phyloP scores from a whole-genome alignment of 1,139 yeast species.

The Yamadazyma friedrichii region DNA sequence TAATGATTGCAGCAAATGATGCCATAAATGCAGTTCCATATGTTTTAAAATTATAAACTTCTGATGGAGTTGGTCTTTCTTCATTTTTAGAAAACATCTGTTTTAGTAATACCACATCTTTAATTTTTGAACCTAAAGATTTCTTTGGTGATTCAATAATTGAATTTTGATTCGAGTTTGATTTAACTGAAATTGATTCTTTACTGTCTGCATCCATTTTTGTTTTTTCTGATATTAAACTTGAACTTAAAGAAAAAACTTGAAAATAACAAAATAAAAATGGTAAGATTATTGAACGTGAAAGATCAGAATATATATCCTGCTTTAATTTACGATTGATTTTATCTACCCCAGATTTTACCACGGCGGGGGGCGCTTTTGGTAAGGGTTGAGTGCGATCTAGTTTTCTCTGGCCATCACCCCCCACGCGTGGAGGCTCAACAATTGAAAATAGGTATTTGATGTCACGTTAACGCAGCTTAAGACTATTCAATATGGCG shows the following conservation, averaged over 20 bases:
- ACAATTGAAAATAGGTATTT: background rate
- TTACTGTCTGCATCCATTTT: constrained; percentile 3
- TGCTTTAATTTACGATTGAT: no score
- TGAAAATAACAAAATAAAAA: no score
- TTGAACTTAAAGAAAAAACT: no score
- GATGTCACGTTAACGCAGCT: no score
- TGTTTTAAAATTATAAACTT: constrained; percentile 36
- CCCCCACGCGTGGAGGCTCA: background rate
- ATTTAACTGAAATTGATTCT: constrained; percentile 1
- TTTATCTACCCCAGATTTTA: constrained; percentile 2
- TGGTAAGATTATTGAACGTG: no score
- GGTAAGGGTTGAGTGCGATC: background rate
- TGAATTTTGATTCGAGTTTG: background rate
- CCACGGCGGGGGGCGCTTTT: background rate
- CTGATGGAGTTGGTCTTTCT: constrained; percentile 38
- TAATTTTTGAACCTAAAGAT: background rate
- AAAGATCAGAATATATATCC: no score
- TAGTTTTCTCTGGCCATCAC: background rate
- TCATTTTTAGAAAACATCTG: constrained; percentile 34
- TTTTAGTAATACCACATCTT: constrained; percentile 14
- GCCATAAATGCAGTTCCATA: constrained; percentile 41
- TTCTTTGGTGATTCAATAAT: background rate
- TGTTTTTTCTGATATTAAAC: background rate
- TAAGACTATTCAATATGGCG: background rate
- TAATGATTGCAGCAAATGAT: constrained; percentile 37